Evolutionary conservation across 768 basidiomycete genomes (phyloP), one percentile per base, ranked within the genome.

Genomic region (Pleurotus djamor): DNA sequence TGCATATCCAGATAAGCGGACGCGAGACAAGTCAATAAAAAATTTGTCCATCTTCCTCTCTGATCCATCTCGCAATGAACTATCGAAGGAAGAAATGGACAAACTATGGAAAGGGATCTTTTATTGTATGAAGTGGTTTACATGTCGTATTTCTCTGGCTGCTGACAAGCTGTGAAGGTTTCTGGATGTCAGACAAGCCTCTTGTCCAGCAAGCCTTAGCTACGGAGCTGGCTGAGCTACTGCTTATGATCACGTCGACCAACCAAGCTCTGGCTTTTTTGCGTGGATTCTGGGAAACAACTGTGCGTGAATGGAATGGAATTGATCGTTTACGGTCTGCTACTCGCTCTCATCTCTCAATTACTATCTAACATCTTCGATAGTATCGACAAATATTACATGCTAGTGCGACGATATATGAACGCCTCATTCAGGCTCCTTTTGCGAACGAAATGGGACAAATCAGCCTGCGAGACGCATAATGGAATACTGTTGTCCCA

Each of bases 181-280:
- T 95, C 74, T 99, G 96, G 96, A 98, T 98, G 95, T 98, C 96
- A 8, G 96, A 99, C 75, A 99, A 98, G 69, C 96, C 96, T 4
- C 82, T 96, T 7, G 91, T 98, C 6, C 96, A 98, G 70, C 96
- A 98, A 70, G 88, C 87, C 12, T 82, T 99, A 13, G 94, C 96
- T 0, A 78, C 82, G 13, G 92, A 95, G 65, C 74, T 99, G 41
- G 91, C 96, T 14, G 87, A 93, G 63, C 77, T 98, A 41, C 67
- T 95, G 4, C 74, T 98, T 50, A 82, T 78, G 8, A 92, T 96
- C 47, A 75, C 82, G 32, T 74, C 79, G 59, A 74, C 79, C 2
- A 60, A 77, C 21, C 75, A 85, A 44, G 84, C 94, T 2, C 72
- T 98, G 1, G 78, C 78, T 8, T 98, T 97, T 69, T 75, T 98